Evolutionary conservation across 2,329 filamentous ascomycete species (phyloP).

Genomic region (Aureobasidium uvarum): DNA sequence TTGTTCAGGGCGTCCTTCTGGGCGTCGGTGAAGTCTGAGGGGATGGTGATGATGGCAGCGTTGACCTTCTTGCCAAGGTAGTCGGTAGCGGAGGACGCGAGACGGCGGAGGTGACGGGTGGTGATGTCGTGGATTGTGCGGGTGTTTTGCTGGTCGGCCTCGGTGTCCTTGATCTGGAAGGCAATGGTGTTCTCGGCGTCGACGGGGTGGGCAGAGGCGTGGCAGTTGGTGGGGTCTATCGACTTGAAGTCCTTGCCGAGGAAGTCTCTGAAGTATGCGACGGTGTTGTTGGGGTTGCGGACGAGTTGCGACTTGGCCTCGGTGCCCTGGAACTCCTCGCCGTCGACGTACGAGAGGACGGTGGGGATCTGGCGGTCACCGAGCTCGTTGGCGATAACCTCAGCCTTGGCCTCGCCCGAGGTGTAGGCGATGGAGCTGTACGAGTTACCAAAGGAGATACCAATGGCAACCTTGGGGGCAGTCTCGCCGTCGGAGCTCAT

Average conservation of each 20-base stretch:
- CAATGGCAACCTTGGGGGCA: conserved; percentile 69
- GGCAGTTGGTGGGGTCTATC: conserved; percentile 93
- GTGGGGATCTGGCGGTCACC: conserved; percentile 97
- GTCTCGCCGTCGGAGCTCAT: conserved; percentile 55
- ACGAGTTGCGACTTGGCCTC: conserved; percentile 94
- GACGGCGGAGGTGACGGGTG: conserved; percentile 77
- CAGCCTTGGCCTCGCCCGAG: conserved; percentile 80
- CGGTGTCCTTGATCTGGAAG: conserved; percentile 76
- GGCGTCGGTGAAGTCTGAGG: conserved; percentile 86
- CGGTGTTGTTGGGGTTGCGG: conserved; percentile 87
- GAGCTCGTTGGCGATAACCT: conserved; percentile 98
- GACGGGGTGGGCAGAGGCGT: conserved; percentile 86
- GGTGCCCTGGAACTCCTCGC: conserved; percentile 93
- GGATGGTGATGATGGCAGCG: conserved; percentile 90
- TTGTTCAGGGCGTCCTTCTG: conserved; percentile 78
- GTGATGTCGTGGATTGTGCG: conserved; percentile 77
- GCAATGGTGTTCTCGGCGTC: conserved; percentile 69
- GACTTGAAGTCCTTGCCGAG: conserved; percentile 94
- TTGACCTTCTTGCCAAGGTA: conserved; percentile 92
- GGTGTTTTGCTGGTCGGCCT: conserved; percentile 55
- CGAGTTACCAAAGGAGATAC: conserved; percentile 96
- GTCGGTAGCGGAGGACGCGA: conserved; percentile 80
- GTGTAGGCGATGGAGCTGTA: conserved; percentile 97
- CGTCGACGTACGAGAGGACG: conserved; percentile 88
- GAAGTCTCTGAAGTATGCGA: conserved; percentile 95